Evolutionary conservation across 2,329 filamentous ascomycete genomes (phyloP).

Genomic region (Rhynchosporium agropyri): DNA sequence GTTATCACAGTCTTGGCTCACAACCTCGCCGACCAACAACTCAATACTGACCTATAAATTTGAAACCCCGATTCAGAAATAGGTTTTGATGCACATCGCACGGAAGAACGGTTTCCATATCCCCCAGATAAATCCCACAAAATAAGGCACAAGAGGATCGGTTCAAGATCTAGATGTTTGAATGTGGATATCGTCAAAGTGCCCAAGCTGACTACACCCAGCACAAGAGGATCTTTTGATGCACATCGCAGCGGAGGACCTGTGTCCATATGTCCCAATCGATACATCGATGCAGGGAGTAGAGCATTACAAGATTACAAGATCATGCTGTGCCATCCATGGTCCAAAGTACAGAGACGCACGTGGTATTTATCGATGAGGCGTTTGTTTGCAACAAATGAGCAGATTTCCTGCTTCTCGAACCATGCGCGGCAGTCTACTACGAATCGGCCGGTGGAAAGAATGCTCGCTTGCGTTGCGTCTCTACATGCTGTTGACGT

Average conservation of each 20-base stretch:
- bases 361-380: slow-evolving; percentile 20
- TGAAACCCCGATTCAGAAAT: neutral
- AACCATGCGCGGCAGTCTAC: slow-evolving; percentile 16
- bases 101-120: slow-evolving; percentile 23
- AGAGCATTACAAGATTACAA: slow-evolving; percentile 9
- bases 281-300: slow-evolving; percentile 18
- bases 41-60: slow-evolving; percentile 5
- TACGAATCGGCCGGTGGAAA: slow-evolving; percentile 18
- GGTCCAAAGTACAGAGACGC: slow-evolving; percentile 11
- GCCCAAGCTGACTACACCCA: slow-evolving; percentile 4
- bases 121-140: neutral
- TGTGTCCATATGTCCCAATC: slow-evolving; percentile 20
- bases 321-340: slow-evolving; percentile 19
- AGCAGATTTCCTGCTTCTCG: slow-evolving; percentile 17
- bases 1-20: neutral
- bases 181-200: slow-evolving; percentile 15
- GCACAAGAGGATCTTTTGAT: slow-evolving; percentile 18
- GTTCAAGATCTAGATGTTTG: neutral
- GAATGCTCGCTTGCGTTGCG: neutral
- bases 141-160: neutral
- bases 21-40: neutral
- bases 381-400: slow-evolving; percentile 16
- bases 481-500: slow-evolving; percentile 6
- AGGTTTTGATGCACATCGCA: slow-evolving; percentile 25
- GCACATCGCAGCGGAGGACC: slow-evolving; percentile 22